Base-by-base conservation (phyloP, 1,284 basidiomycete species). In the Serendipita sp. region DNA sequence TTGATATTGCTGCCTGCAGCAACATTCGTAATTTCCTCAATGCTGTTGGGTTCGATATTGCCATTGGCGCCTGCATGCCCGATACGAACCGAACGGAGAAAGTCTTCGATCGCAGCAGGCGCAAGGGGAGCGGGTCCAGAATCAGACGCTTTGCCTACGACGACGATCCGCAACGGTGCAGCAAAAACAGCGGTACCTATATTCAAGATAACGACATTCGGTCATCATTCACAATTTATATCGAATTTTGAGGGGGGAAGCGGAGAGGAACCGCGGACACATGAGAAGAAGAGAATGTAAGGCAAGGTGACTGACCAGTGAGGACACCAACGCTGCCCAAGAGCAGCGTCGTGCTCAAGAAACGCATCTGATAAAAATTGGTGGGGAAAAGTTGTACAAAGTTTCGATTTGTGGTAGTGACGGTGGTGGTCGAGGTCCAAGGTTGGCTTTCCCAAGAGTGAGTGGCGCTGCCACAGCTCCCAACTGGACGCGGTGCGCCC, bases 291-390 rank as follows among this genome's bases (percentile, higher is more conserved):
- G 47, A 10, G 47, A 22, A 49, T 2, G 53, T 8, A 49, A 10
- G 8, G 30, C 22, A 35, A 26, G 29, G n/a, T 8, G 4, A 35
- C 53, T 22, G 15, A 58, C 53, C n/a, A 8, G 53, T 26, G 10
- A 58, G 10, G 53, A 58, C 53, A 32, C 53, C 32, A 35, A 35
- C 32, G 30, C 26, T 35, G 34, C 53, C 30, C 53, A 58, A 58
- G 10, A 58, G 53, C 53, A 58, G 53, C 53, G 53, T 58, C 10
- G 53, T 32, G 53, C 53, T 58, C 32, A 32, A 58, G 30, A 58
- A 35, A 26, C 53, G 53, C 53, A 58, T 58, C 32, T 58, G 34
- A 22, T 6, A 49, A 29, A 22, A 22, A 22, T 1, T 22, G 22
- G 22, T 49, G 8, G 45, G n/a, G 45, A 10, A 38, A 38, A 22